Evolutionary conservation across 2,329 filamentous ascomycete genomes (phyloP).

Genomic region (Exophiala xenobiotica): DNA sequence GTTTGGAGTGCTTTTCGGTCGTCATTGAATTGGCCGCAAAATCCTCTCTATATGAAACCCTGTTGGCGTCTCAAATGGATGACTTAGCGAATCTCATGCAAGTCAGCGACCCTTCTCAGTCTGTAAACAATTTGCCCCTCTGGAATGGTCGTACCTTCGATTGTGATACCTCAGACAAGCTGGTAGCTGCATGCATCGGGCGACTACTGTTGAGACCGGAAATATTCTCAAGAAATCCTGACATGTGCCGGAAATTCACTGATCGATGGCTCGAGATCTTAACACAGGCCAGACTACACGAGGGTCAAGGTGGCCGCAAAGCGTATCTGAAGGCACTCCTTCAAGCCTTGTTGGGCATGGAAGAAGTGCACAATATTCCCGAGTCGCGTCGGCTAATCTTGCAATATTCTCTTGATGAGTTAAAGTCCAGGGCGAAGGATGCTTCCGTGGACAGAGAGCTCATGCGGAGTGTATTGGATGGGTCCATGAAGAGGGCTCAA

Average conservation of each 20-base stretch:
- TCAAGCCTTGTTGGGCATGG: constrained; percentile 3
- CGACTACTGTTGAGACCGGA: constrained; percentile 11
- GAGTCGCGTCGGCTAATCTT: constrained; percentile 11
- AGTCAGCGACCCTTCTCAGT: neutral
- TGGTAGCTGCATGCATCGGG: constrained; percentile 19
- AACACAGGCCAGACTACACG: neutral
- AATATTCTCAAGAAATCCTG: constrained; percentile 10
- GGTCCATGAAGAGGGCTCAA: constrained; percentile 10
- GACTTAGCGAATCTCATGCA: constrained; percentile 8
- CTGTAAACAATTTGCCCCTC: neutral
- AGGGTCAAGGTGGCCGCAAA: neutral
- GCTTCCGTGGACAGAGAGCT: too few species aligned
- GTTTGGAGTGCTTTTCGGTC: constrained; percentile 19
- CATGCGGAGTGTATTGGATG: constrained; percentile 6
- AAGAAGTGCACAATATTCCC: constrained; percentile 7
- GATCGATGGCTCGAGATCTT: constrained; percentile 1
- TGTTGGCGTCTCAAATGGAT: constrained; percentile 10
- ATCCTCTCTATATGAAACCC: neutral
- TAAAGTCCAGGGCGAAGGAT: neutral
- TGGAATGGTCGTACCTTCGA: constrained; percentile 17
- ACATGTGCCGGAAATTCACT: constrained; percentile 5
- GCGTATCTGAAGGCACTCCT: constrained; percentile 3
- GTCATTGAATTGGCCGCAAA: constrained; percentile 8
- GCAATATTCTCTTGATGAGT: constrained; percentile 1
- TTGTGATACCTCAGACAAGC: constrained; percentile 1